Evolutionary conservation across 2,329 filamentous ascomycete species (phyloP).

Genomic region (Dissoconium aciculare): DNA sequence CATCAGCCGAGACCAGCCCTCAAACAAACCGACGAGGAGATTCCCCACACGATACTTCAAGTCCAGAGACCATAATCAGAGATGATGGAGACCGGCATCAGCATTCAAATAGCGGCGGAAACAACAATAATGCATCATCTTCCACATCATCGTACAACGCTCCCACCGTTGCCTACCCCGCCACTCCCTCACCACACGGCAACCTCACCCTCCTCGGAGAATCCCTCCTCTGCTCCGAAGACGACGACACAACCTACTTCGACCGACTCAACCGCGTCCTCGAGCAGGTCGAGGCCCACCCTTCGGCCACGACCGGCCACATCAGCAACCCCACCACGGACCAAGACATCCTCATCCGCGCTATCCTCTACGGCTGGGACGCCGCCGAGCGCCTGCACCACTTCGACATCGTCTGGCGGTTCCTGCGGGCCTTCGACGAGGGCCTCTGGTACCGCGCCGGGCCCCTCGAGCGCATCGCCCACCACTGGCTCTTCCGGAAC

Average conservation of each 20-base stretch:
- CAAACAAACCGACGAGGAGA: background rate
- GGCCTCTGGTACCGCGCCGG: slow-evolving; percentile 12
- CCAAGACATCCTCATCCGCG: slow-evolving; percentile 12
- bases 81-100: background rate
- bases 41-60: background rate
- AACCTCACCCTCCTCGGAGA: slow-evolving; percentile 12
- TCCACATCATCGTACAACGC: background rate
- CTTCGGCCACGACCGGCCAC: too few species aligned
- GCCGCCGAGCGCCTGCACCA: slow-evolving; percentile 12
- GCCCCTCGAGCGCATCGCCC: slow-evolving; percentile 8
- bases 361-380: slow-evolving; percentile 12
- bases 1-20: too few species aligned
- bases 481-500: slow-evolving; percentile 11
- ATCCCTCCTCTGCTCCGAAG: slow-evolving; percentile 9
- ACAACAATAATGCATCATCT: background rate
- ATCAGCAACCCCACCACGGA: slow-evolving; percentile 9
- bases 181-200: background rate
- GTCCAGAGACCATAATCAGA: background rate
- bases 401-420: slow-evolving; percentile 14
- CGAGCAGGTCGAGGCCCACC: slow-evolving; percentile 9
- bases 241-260: slow-evolving; percentile 11
- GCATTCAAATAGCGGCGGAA: background rate
- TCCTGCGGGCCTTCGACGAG: slow-evolving; percentile 12
- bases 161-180: background rate
- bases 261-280: slow-evolving; percentile 10